Percentiles rank a stretch among this genome's conserved stretches.
phyloP scores from a whole-genome alignment of 2,329 filamentous ascomycete genomes.

The Taxawa tesnikishii region DNA sequence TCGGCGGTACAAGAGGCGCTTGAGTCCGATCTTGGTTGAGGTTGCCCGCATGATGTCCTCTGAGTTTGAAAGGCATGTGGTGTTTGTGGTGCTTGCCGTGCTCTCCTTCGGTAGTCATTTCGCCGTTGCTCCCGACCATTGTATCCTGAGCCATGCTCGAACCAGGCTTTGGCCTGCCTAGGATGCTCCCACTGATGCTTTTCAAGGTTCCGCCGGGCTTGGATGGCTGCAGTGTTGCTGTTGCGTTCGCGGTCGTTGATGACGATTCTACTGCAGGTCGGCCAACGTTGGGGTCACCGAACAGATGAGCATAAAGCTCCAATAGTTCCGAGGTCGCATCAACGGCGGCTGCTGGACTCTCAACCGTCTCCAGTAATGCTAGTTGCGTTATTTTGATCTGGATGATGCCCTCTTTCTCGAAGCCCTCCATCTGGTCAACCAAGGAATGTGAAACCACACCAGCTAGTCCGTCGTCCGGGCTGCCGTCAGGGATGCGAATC shows the following conservation, averaged over 20 bases:
- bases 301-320: conserved; percentile 68
- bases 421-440: conserved; percentile 68
- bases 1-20: conserved; percentile 3
- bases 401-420: conserved; percentile 77
- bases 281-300: conserved; percentile 47
- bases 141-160: conserved; percentile 1
- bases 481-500: no score
- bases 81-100: conserved; percentile 21
- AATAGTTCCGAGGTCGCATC: conserved; percentile 81
- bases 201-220: conserved; percentile 25
- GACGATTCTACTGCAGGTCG: conserved; percentile 36
- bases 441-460: no score
- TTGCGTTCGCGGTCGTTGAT: conserved; percentile 26
- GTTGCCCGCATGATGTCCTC: conserved; percentile 7
- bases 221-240: conserved; percentile 12
- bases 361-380: conserved; percentile 66
- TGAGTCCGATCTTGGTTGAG: conserved; percentile 9
- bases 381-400: conserved; percentile 95
- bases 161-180: conserved; percentile 46
- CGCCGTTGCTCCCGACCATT: conserved; percentile 44
- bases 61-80: conserved; percentile 21
- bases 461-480: no score
- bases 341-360: conserved; percentile 74
- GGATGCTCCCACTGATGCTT: conserved; percentile 60
- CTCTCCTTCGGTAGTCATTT: conserved; percentile 21